These are phyloP conservation scores for Kluyveromyces nonfermentans DNA, from an alignment of 805 yeast species.

Conservation along the genomic window DNA sequence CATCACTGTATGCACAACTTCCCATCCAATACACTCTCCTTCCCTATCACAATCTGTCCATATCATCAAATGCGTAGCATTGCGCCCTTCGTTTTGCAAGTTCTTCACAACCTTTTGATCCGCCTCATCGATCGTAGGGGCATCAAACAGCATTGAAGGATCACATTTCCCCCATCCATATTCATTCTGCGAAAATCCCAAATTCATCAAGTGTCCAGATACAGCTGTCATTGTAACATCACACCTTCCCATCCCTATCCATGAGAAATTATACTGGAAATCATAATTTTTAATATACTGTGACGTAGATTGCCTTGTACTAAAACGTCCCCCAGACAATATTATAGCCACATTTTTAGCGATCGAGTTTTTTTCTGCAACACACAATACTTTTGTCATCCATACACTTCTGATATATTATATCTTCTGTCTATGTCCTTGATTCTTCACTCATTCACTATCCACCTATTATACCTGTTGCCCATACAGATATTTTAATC, in stretches of 20 bases:
- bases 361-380: conserved; percentile 95
- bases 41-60: conserved; percentile 99
- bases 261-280: conserved; percentile 56
- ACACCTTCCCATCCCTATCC: conserved; percentile 43
- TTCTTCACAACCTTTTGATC: conserved; percentile 49
- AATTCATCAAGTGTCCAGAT: conserved; percentile 76
- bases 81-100: conserved; percentile 54
- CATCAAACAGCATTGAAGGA: conserved; percentile 61
- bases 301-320: conserved; percentile 39
- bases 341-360: conserved; percentile 67
- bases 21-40: conserved; percentile 89
- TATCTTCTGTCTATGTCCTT: not conserved
- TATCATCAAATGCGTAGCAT: conserved; percentile 61
- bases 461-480: not conserved
- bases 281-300: conserved; percentile 75
- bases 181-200: conserved; percentile 37
- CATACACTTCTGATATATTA: not conserved
- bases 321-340: conserved; percentile 62
- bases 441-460: not conserved
- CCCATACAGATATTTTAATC: not conserved
- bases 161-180: conserved; percentile 58
- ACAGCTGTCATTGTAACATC: conserved; percentile 89
- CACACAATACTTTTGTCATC: conserved; percentile 54
- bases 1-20: conserved; percentile 62
- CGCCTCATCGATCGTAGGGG: conserved; percentile 46